Conservation (phyloP, 2,329 filamentous ascomycete genomes). For the Emergomyces pasteurianus region DNA sequence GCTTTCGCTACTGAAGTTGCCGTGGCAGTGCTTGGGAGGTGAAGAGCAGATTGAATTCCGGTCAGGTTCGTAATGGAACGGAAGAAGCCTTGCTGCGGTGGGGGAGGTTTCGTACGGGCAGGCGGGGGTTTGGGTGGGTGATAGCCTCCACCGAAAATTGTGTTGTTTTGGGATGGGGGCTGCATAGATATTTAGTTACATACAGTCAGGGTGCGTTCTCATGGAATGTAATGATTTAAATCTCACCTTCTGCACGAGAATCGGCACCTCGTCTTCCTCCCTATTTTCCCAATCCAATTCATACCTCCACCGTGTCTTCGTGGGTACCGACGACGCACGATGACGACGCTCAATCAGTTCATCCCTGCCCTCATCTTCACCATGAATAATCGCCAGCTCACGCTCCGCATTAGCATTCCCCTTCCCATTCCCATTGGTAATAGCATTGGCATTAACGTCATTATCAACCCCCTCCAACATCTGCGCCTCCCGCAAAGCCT, state of each 20-base stretch:
- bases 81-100: constrained; percentile 60
- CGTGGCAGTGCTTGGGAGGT: constrained; percentile 33
- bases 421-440: constrained; percentile 42
- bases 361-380: constrained; percentile 23
- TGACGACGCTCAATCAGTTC: constrained; percentile 21
- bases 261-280: constrained; percentile 64
- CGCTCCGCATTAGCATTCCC: constrained; percentile 39
- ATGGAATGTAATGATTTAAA: background rate
- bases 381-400: constrained; percentile 22
- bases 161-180: constrained; percentile 26
- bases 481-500: constrained; percentile 14
- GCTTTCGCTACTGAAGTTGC: constrained; percentile 30
- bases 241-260: constrained; percentile 69
- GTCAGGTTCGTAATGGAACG: constrained; percentile 75
- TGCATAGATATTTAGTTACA: constrained; percentile 2
- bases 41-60: constrained; percentile 41
- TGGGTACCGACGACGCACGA: constrained; percentile 29
- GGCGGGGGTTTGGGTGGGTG: constrained; percentile 36
- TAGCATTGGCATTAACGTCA: constrained; percentile 2
- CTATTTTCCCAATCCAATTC: constrained; percentile 67
- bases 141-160: constrained; percentile 44
- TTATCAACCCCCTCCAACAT: constrained; percentile 13
- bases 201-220: background rate
- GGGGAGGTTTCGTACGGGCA: constrained; percentile 50
- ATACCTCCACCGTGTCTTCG: constrained; percentile 66